Evolutionary conservation across 192 early-diverging fungal species (phyloP).

Genomic region (Polychytrium aggregatum): DNA sequence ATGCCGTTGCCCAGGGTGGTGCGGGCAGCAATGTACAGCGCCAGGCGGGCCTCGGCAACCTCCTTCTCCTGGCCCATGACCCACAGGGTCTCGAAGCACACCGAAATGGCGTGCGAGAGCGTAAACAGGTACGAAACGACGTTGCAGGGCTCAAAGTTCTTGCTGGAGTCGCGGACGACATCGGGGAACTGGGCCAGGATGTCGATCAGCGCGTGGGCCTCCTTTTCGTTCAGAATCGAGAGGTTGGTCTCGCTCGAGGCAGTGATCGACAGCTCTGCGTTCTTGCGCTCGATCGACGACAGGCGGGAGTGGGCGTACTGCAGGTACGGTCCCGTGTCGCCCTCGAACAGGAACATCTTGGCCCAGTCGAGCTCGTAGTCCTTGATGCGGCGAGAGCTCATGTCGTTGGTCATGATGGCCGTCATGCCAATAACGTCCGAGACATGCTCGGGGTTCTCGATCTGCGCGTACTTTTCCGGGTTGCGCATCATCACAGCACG

Average conservation of each 20-base stretch:
- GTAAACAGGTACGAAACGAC: constrained; percentile 78
- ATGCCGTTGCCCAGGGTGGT: constrained; percentile 79
- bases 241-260: constrained; percentile 27
- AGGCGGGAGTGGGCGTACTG: constrained; percentile 98
- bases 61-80: constrained; percentile 62
- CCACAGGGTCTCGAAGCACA: constrained; percentile 61
- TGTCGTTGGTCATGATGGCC: constrained; percentile 86
- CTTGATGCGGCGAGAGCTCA: constrained; percentile 78
- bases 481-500: constrained; percentile 86
- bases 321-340: constrained; percentile 98
- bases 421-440: constrained; percentile 87
- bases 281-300: constrained; percentile 79
- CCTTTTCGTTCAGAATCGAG: constrained; percentile 54
- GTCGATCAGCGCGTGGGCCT: constrained; percentile 60
- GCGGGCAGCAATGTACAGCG: constrained; percentile 75
- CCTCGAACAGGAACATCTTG: constrained; percentile 91
- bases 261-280: not conserved
- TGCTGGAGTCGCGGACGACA: constrained; percentile 53
- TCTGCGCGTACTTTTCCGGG: constrained; percentile 72
- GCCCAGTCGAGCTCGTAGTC: constrained; percentile 91
- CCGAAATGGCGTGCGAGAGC: constrained; percentile 70
- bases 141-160: constrained; percentile 70
- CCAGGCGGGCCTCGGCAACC: constrained; percentile 75
- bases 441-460: constrained; percentile 66
- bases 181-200: constrained; percentile 79